phyloP scores from a whole-genome alignment of 2,329 filamentous ascomycete genomes.

The Blumeriella jaapii region DNA sequence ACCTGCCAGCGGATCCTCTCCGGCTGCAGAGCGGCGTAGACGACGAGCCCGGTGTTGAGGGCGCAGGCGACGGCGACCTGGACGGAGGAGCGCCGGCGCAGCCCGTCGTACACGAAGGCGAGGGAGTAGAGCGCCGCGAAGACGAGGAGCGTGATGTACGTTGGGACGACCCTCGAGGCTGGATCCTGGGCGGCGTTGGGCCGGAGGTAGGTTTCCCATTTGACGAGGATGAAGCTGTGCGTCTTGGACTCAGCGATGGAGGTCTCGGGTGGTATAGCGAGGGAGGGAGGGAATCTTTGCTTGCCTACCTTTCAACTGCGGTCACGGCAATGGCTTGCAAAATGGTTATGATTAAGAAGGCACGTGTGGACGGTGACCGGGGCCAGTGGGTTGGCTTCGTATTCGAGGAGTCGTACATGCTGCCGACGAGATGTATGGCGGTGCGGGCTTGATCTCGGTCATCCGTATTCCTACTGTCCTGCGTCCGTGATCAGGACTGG shows the following conservation, averaged over 20 bases:
- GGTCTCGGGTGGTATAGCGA: neutral
- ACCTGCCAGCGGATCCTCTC: neutral
- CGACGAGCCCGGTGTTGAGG: neutral
- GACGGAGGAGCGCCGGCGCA: neutral
- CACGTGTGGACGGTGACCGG: no score
- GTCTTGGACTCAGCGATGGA: neutral
- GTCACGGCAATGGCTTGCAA: conserved; percentile 1
- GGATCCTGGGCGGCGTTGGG: conserved; percentile 1
- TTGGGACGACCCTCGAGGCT: neutral
- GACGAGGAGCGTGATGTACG: conserved; percentile 1
- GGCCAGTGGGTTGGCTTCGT: no score
- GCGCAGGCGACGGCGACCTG: neutral
- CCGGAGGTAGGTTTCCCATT: neutral
- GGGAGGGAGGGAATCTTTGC: no score
- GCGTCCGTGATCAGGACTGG: no score
- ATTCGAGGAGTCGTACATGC: no score
- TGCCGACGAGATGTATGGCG: no score
- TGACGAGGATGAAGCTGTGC: neutral
- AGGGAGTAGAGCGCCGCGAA: conserved; percentile 1
- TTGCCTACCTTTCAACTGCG: conserved; percentile 1
- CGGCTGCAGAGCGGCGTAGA: conserved; percentile 1
- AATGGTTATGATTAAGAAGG: neutral
- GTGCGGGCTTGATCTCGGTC: no score
- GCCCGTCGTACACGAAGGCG: conserved; percentile 1
- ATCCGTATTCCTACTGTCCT: no score